A percentile compares a stretch with the other conserved stretches of the same genome.
These are phyloP conservation scores for Fomes fomentarius DNA, from an alignment of 1,284 basidiomycete genomes.

Conservation along the genomic window DNA sequence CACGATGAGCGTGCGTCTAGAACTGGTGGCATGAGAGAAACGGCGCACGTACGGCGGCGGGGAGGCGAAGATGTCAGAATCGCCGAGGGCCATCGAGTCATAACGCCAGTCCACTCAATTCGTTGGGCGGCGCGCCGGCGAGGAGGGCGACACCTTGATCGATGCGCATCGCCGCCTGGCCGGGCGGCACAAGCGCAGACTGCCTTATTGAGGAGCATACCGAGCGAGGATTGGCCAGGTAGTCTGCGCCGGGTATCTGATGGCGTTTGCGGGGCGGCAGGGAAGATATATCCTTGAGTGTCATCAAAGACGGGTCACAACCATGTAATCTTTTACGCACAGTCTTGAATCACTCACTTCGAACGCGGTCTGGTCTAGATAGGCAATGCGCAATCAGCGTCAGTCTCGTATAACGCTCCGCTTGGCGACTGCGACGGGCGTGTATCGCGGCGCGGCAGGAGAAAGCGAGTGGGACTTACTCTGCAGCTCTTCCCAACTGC, in stretches of 20 bases:
- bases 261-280: constrained; percentile 35
- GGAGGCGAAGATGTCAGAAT: neutral
- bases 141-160: constrained; percentile 23
- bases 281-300: constrained; percentile 32
- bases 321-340: constrained; percentile 23
- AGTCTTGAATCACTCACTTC: constrained; percentile 29
- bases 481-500: constrained; percentile 34
- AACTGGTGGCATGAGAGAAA: neutral
- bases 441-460: neutral
- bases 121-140: constrained; percentile 17
- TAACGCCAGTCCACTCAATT: constrained; percentile 25
- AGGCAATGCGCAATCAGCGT: neutral
- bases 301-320: constrained; percentile 22
- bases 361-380: constrained; percentile 25
- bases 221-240: constrained; percentile 27
- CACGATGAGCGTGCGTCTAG: neutral
- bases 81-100: constrained; percentile 17
- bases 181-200: constrained; percentile 19
- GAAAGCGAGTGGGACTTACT: constrained; percentile 22
- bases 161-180: constrained; percentile 18
- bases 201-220: constrained; percentile 30
- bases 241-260: constrained; percentile 29
- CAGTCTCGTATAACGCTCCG: neutral
- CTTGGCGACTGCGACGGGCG: neutral
- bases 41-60: constrained; percentile 5